A percentile compares a stretch with the other conserved stretches of the same genome.
Conservation (phyloP, 176 grass and related monocot genomes). For the Ananas comosus region DNA sequence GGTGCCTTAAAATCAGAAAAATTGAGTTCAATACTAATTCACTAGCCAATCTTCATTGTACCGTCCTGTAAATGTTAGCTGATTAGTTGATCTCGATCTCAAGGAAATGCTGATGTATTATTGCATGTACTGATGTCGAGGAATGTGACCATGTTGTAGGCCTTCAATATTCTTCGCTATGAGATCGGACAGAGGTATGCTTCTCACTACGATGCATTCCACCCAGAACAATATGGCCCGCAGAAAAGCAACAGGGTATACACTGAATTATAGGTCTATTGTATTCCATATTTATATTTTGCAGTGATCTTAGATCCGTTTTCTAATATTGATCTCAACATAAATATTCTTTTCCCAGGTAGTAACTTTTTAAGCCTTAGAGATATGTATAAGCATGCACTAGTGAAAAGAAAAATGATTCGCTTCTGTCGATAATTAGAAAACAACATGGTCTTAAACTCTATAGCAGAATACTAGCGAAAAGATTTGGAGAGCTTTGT, state of each 20-base stretch:
- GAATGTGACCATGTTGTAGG: conserved; percentile 8
- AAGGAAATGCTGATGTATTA: background rate
- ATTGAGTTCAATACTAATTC: too few species aligned
- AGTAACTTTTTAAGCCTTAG: background rate
- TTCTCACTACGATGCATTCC: conserved; percentile 22
- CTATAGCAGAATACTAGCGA: background rate
- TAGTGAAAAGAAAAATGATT: background rate
- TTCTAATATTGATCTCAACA: background rate
- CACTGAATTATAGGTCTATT: background rate
- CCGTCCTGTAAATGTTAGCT: background rate
- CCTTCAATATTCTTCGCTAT: conserved; percentile 20
- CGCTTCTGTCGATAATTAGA: background rate
- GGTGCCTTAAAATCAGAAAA: too few species aligned
- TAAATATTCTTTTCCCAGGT: background rate
- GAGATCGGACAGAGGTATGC: conserved; percentile 23
- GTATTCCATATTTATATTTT: background rate
- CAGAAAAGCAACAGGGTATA: conserved; percentile 23
- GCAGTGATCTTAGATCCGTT: background rate
- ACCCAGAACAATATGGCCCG: conserved; percentile 14
- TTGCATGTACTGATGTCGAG: background rate
- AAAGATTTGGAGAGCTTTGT: background rate
- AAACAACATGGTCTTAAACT: background rate
- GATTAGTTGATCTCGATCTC: background rate
- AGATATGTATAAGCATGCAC: background rate
- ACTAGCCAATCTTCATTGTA: background rate